Conservation (phyloP, 495 filamentous ascomycete genomes). For the Margaritispora aquatica region DNA sequence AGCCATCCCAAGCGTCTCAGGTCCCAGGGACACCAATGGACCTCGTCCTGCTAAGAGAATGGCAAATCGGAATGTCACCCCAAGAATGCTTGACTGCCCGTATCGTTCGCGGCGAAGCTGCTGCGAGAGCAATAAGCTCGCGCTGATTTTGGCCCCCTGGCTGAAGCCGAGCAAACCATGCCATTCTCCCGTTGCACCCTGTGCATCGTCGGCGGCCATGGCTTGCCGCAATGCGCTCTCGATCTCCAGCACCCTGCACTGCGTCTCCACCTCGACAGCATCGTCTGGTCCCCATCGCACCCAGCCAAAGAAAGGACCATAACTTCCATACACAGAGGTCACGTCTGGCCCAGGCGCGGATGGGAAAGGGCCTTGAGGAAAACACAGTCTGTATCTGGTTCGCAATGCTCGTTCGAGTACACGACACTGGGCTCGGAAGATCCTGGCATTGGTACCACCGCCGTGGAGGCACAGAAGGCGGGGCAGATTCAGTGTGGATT, state of each 20-base stretch:
- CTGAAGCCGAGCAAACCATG: conserved; percentile 43
- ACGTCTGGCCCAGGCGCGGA: conserved; percentile 24
- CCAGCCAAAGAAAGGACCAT: conserved; percentile 24
- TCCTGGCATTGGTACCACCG: conserved; percentile 48
- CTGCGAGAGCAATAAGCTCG: conserved; percentile 33
- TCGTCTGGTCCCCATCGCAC: conserved; percentile 42
- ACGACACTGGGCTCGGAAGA: conserved; percentile 53
- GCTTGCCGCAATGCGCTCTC: too few species aligned
- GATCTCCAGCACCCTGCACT: too few species aligned
- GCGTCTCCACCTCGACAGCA: neutral
- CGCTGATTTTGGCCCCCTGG: conserved; percentile 56
- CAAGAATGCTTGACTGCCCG: too few species aligned
- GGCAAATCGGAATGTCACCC: conserved; percentile 6
- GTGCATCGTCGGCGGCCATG: conserved; percentile 23
- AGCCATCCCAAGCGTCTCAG: too few species aligned
- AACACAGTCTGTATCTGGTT: conserved; percentile 50
- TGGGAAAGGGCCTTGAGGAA: conserved; percentile 51
- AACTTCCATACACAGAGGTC: conserved; percentile 23
- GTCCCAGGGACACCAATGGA: conserved; percentile 47
- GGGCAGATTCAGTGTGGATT: conserved; percentile 25
- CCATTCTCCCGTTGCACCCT: conserved; percentile 44
- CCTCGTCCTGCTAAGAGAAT: conserved; percentile 51
- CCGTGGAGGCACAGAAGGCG: conserved; percentile 56
- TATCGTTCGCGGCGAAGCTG: too few species aligned
- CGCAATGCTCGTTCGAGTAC: conserved; percentile 29